Evolutionary conservation across 352 stramenopile genomes (phyloP).

Genomic region (Bremia lactucae): DNA sequence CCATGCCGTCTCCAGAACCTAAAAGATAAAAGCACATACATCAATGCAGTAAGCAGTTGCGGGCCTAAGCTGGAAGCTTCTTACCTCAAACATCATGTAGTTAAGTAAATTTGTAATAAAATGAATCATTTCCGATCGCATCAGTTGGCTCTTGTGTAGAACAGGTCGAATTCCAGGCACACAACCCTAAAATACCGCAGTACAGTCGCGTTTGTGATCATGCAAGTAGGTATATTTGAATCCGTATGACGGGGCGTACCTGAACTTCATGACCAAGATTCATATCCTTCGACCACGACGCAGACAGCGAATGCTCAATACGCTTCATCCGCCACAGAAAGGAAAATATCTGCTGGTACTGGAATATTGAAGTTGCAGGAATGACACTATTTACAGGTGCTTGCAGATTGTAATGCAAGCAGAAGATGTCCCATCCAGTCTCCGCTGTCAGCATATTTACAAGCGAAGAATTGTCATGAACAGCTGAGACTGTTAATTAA

Average conservation of each 20-base stretch:
- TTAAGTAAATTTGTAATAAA: conserved; percentile 96
- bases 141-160: conserved; percentile 90
- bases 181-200: conserved; percentile 29
- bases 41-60: not conserved
- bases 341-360: conserved; percentile 86
- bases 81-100: conserved; percentile 97
- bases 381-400: conserved; percentile 85
- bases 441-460: conserved; percentile 36
- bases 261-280: conserved; percentile 90
- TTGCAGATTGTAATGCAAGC: conserved; percentile 83
- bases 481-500: too few relatives aligned
- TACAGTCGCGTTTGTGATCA: too few relatives aligned
- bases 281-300: conserved; percentile 95
- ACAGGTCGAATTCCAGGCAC: conserved; percentile 48
- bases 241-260: conserved; percentile 28
- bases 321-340: conserved; percentile 88
- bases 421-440: conserved; percentile 92
- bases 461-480: not conserved
- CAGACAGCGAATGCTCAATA: conserved; percentile 88
- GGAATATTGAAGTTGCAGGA: conserved; percentile 69
- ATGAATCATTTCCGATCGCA: conserved; percentile 96
- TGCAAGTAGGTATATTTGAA: too few relatives aligned
- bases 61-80: not conserved
- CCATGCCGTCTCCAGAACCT: conserved; percentile 91
- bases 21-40: conserved; percentile 2